These are phyloP conservation scores for Chenopodium quinoa DNA, from an alignment of 148 eudicot species.

Conservation along the genomic window DNA sequence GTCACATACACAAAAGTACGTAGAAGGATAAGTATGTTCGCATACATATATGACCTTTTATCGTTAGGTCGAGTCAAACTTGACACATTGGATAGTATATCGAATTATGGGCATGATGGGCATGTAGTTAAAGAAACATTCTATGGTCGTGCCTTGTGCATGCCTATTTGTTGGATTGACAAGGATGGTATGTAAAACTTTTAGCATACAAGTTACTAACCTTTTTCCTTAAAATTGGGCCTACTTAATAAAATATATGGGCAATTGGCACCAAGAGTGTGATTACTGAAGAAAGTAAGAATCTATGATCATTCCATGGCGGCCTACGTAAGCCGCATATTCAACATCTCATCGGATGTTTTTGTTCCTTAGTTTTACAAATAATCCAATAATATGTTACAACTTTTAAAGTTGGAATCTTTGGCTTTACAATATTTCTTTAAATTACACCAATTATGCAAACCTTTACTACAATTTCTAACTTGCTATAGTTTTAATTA, in stretches of 20 bases:
- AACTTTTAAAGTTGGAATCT: too few relatives aligned
- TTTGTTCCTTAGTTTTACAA: not conserved
- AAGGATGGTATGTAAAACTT: not conserved
- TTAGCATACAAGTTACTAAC: not conserved
- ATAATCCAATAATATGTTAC: too few relatives aligned
- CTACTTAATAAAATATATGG: not conserved
- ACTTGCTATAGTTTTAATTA: too few relatives aligned
- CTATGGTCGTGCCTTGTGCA: not conserved
- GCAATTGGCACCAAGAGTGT: not conserved
- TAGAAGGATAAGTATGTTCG: too few relatives aligned
- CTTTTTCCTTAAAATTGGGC: not conserved
- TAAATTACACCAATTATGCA: too few relatives aligned
- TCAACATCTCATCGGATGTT: not conserved
- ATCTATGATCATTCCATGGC: not conserved
- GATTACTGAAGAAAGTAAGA: not conserved
- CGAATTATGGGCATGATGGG: not conserved
- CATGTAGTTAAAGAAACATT: not conserved
- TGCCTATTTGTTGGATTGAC: not conserved
- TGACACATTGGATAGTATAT: too few relatives aligned
- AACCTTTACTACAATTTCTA: too few relatives aligned
- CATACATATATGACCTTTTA: too few relatives aligned
- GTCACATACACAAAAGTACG: too few relatives aligned
- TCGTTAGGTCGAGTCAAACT: too few relatives aligned
- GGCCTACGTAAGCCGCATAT: constrained; percentile 6
- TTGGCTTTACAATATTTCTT: too few relatives aligned